Base-by-base conservation (phyloP, 192 early-diverging fungal genomes). In the Paraglomus brasilianum region DNA sequence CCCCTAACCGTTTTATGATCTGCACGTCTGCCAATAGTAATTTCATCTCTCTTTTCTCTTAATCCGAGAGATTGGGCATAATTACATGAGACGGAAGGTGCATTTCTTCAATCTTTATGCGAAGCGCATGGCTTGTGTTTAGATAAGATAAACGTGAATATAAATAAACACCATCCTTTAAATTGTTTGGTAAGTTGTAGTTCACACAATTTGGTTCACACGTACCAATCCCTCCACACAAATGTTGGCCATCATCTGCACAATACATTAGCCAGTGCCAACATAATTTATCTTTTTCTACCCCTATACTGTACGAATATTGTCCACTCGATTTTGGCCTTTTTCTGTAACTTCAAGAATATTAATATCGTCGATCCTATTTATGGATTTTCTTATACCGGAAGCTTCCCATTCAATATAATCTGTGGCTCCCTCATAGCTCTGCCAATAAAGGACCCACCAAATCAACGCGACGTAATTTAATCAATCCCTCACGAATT, bases 161-260 rank as follows among this genome's bases (percentile, higher is more conserved):
- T 14, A 41, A 47, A 8, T 47, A 42, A 15, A 63, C 61, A 45
- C 61, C 61, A 63, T 36, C 61, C 61, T 44, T 63, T 63, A 63
- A 13, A 24, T 63, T 63, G 19, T 63, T 63, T 1, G 61, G 61
- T 46, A 63, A 22, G 47, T 63, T 63, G 5, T 2, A 42, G 44
- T 63, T 63, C 24, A 21, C 21, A 45, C 61, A 44, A 43, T 62
- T 44, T 24, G 60, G 61, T 30, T 45, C 47, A 63, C 61, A 63
- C 47, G 21, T 62, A 5, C 60, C 60, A 45, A 62, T 62, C 8
- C 60, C 60, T 5, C 60, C 60, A 24, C 60, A 62, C 30, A 62
- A 62, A 62, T 62, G 60, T 62, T 62, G 60, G 47, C 60, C 43
- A 24, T 10, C 47, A 62, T 62, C 47, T 22, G 42, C 60, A 62